A percentile compares a stretch with the other conserved stretches of the same genome.
Evolutionary conservation across 73 alveolate species (phyloP).

Genomic region (Paramecium primaurelia): DNA sequence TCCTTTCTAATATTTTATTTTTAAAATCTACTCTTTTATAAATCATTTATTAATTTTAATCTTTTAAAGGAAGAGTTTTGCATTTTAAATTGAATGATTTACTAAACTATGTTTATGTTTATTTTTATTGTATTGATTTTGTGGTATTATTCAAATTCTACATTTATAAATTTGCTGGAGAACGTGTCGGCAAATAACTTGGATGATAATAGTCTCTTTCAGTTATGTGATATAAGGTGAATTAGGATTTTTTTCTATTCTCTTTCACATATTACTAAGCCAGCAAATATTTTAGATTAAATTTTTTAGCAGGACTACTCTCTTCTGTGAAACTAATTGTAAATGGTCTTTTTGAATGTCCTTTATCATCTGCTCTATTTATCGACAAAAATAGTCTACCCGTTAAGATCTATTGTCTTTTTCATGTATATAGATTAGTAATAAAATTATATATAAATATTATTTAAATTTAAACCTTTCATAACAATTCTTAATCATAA

Average conservation of each 20-base stretch:
- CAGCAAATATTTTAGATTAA: not conserved
- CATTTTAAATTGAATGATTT: not conserved
- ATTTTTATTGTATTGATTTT: not conserved
- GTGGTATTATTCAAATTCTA: not conserved
- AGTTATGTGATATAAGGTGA: not conserved
- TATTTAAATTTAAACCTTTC: not conserved
- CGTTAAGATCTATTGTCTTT: not conserved
- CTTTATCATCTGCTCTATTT: not conserved
- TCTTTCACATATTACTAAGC: not conserved
- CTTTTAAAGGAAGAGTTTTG: not conserved
- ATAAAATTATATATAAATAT: not conserved
- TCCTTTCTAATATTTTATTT: not conserved
- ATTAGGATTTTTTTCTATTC: not conserved
- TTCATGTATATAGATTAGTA: not conserved
- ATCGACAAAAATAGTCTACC: conserved; percentile 8
- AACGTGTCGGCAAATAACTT: not conserved
- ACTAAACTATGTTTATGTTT: not conserved
- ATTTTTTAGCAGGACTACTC: not conserved
- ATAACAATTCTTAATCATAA: not conserved
- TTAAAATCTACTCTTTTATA: not conserved
- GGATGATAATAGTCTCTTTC: not conserved
- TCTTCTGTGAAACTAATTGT: not conserved
- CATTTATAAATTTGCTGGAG: not conserved
- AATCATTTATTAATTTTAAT: not conserved
- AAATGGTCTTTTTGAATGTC: not conserved